A percentile compares a stretch with the other conserved stretches of the same genome.
Conservation (phyloP, 441 rosid genomes). For the Pelargonium cotyledonis region DNA sequence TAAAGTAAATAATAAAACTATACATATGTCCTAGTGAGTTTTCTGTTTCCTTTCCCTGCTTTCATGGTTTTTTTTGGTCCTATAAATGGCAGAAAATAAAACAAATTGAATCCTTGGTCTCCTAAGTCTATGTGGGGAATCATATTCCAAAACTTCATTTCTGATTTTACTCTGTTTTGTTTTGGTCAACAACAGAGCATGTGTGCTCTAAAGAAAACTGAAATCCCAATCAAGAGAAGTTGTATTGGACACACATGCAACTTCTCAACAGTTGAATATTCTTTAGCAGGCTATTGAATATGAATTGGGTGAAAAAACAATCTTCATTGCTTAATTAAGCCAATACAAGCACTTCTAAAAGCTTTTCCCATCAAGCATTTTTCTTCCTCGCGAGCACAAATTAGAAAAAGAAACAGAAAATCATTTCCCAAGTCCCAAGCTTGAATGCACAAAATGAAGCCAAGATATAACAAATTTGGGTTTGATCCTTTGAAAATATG, state of each 20-base stretch:
- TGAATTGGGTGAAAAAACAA: not conserved
- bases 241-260: too few relatives aligned
- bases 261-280: not conserved
- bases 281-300: not conserved
- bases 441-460: too few relatives aligned
- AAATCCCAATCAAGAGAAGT: too few relatives aligned
- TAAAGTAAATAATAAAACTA: not conserved
- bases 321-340: slow-evolving; percentile 7
- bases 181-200: not conserved
- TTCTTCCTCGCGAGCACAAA: not conserved
- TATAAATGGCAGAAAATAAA: too few relatives aligned
- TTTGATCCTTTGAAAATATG: too few relatives aligned
- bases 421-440: not conserved
- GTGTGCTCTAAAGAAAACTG: too few relatives aligned
- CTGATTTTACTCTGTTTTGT: not conserved
- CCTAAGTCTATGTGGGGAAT: too few relatives aligned
- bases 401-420: not conserved
- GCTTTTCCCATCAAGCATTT: not conserved
- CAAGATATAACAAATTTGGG: too few relatives aligned
- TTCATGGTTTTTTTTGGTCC: not conserved
- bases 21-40: not conserved
- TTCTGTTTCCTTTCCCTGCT: not conserved
- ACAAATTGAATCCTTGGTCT: not conserved
- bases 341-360: not conserved
- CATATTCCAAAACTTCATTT: not conserved